These are phyloP conservation scores for Coemansia sp. DNA, from an alignment of 192 early-diverging fungal species.

Conservation along the genomic window DNA sequence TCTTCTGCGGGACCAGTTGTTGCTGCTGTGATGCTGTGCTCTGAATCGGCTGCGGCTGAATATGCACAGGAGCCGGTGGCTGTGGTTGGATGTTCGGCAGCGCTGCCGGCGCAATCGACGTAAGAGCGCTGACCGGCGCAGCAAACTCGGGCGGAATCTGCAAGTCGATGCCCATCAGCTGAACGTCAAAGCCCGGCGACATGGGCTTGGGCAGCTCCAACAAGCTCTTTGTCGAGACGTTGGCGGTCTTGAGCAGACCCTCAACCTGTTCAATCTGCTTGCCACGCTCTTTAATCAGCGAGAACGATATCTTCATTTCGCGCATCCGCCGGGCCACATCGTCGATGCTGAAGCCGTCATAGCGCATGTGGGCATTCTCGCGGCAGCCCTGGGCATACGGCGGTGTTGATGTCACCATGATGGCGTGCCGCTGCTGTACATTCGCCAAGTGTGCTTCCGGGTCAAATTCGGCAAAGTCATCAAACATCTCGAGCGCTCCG, in stretches of 20 bases:
- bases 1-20: conserved; percentile 32
- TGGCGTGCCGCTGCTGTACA: conserved; percentile 49
- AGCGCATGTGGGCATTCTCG: conserved; percentile 48
- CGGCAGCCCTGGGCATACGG: conserved; percentile 44
- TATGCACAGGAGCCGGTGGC: conserved; percentile 4
- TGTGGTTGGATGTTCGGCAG: conserved; percentile 39
- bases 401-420: conserved; percentile 47
- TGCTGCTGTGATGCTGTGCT: neutral
- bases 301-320: conserved; percentile 51
- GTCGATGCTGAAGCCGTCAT: conserved; percentile 45
- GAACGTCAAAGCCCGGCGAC: conserved; percentile 45
- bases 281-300: conserved; percentile 48
- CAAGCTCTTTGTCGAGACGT: conserved; percentile 28
- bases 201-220: conserved; percentile 39
- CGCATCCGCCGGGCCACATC: conserved; percentile 47
- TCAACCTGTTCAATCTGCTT: conserved; percentile 43
- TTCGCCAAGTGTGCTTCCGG: conserved; percentile 43
- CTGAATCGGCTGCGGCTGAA: conserved; percentile 4
- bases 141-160: conserved; percentile 31
- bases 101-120: conserved; percentile 18
- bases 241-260: conserved; percentile 33
- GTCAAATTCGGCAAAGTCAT: conserved; percentile 50
- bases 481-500: conserved; percentile 53
- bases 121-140: conserved; percentile 2
- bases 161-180: conserved; percentile 41